These are phyloP conservation scores for Neophaeococcomyces aloes DNA, from an alignment of 2,329 filamentous ascomycete species.

Conservation along the genomic window DNA sequence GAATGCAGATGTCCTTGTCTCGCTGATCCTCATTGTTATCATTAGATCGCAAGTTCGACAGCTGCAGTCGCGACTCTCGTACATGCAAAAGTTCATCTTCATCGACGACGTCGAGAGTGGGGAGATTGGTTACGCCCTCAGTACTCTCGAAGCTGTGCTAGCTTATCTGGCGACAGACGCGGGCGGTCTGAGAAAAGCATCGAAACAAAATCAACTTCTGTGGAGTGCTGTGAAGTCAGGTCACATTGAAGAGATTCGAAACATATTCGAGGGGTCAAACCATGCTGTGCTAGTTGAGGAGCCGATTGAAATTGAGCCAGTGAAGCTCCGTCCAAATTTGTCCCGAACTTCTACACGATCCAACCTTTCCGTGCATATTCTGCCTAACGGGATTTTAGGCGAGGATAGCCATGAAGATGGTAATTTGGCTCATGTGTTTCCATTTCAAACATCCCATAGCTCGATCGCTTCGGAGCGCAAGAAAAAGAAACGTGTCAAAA, in stretches of 20 bases:
- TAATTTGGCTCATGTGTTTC: slow-evolving; percentile 75
- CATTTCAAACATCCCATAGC: slow-evolving; percentile 58
- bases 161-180: slow-evolving; percentile 80
- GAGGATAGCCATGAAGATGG: slow-evolving; percentile 31
- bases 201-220: slow-evolving; percentile 69
- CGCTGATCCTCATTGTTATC: slow-evolving; percentile 78
- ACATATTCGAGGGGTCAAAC: slow-evolving; percentile 65
- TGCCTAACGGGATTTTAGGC: slow-evolving; percentile 13
- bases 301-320: slow-evolving; percentile 15
- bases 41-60: slow-evolving; percentile 82
- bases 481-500: slow-evolving; percentile 62
- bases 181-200: slow-evolving; percentile 68
- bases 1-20: slow-evolving; percentile 87
- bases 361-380: slow-evolving; percentile 15
- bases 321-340: slow-evolving; percentile 9
- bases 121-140: slow-evolving; percentile 90
- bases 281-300: slow-evolving; percentile 38
- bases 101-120: slow-evolving; percentile 95
- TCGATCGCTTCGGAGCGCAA: slow-evolving; percentile 28
- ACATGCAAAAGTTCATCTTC: slow-evolving; percentile 95
- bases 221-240: slow-evolving; percentile 82
- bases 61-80: slow-evolving; percentile 77
- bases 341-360: slow-evolving; percentile 16
- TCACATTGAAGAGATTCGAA: slow-evolving; percentile 61
- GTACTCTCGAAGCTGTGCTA: slow-evolving; percentile 88